A percentile compares a stretch with the other conserved stretches of the same genome.
These are phyloP conservation scores for Ganoderma resinaceum DNA, from an alignment of 1,284 basidiomycete genomes.

Conservation along the genomic window DNA sequence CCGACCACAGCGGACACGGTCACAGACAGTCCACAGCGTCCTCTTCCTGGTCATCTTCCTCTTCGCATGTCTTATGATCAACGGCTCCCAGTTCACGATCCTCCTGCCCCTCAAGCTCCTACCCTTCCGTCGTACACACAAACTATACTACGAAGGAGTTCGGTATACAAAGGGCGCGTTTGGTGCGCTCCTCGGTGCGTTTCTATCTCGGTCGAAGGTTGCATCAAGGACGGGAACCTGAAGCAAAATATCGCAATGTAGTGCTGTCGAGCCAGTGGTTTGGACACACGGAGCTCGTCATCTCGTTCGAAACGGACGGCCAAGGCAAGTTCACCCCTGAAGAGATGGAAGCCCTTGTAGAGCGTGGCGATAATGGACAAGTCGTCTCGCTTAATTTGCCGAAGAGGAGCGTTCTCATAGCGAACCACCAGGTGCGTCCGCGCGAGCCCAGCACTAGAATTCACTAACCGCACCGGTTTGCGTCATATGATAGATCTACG, in stretches of 20 bases:
- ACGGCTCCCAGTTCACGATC: constrained; percentile 73
- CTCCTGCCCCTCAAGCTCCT: constrained; percentile 69
- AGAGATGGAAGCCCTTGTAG: constrained; percentile 62
- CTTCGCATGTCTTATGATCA: constrained; percentile 71
- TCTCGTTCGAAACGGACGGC: constrained; percentile 79
- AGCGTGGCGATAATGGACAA: constrained; percentile 62
- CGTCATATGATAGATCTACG: constrained; percentile 68
- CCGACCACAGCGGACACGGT: constrained; percentile 65
- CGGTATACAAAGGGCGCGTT: constrained; percentile 86
- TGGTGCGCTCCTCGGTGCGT: constrained; percentile 75
- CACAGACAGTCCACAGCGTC: constrained; percentile 56
- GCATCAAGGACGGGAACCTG: constrained; percentile 1
- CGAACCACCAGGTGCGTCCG: constrained; percentile 78
- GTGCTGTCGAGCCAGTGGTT: constrained; percentile 85
- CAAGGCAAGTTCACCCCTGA: constrained; percentile 64
- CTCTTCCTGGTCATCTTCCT: constrained; percentile 71
- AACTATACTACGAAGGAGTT: constrained; percentile 71
- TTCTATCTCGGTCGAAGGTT: constrained; percentile 8
- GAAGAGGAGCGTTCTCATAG: constrained; percentile 77
- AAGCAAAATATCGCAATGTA: constrained; percentile 37
- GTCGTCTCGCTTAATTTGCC: constrained; percentile 75
- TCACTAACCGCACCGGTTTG: neutral
- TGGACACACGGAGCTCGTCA: constrained; percentile 76
- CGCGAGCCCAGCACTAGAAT: neutral
- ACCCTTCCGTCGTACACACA: constrained; percentile 55